A percentile compares a stretch with the other conserved stretches of the same genome.
These are phyloP conservation scores for Darksidea phi DNA, from an alignment of 495 filamentous ascomycete genomes.

Conservation along the genomic window DNA sequence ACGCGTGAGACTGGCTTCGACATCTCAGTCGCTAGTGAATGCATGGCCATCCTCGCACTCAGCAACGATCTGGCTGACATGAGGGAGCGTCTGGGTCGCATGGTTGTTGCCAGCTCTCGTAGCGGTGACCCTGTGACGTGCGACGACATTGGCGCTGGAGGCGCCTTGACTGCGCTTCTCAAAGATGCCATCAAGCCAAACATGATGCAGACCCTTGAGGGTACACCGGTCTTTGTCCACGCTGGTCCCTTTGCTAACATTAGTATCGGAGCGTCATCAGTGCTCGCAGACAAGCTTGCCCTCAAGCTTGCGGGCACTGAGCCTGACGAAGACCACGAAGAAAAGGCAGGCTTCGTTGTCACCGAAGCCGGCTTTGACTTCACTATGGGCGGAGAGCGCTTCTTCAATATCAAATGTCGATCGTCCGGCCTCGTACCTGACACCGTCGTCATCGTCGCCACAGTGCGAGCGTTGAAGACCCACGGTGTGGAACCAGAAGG, in stretches of 20 bases:
- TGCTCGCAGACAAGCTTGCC: conserved; percentile 91
- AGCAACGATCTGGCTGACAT: conserved; percentile 85
- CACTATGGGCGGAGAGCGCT: conserved; percentile 98
- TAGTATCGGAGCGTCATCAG: conserved; percentile 91
- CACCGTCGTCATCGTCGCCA: conserved; percentile 91
- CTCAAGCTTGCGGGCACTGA: conserved; percentile 95
- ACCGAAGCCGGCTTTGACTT: conserved; percentile 99
- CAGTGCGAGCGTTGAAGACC: conserved; percentile 91
- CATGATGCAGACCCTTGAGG: conserved; percentile 96
- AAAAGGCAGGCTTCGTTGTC: conserved; percentile 90
- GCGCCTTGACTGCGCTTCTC: conserved; percentile 91
- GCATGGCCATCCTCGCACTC: conserved; percentile 95
- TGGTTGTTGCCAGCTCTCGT: conserved; percentile 90
- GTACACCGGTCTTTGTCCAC: conserved; percentile 95
- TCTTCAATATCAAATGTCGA: conserved; percentile 99
- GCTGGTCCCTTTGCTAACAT: conserved; percentile 98
- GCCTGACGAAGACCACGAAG: conserved; percentile 80
- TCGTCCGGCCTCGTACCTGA: conserved; percentile 90
- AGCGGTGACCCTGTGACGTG: conserved; percentile 90
- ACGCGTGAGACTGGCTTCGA: conserved; percentile 88
- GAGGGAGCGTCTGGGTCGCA: conserved; percentile 88
- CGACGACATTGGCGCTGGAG: conserved; percentile 90
- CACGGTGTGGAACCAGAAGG: conserved; percentile 95
- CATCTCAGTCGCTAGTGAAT: conserved; percentile 95
- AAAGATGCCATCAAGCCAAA: conserved; percentile 98